Evolutionary conservation across 2,329 filamentous ascomycete genomes (phyloP), one percentile per base, ranked within the genome.

Genomic region (Claviceps citrina): DNA sequence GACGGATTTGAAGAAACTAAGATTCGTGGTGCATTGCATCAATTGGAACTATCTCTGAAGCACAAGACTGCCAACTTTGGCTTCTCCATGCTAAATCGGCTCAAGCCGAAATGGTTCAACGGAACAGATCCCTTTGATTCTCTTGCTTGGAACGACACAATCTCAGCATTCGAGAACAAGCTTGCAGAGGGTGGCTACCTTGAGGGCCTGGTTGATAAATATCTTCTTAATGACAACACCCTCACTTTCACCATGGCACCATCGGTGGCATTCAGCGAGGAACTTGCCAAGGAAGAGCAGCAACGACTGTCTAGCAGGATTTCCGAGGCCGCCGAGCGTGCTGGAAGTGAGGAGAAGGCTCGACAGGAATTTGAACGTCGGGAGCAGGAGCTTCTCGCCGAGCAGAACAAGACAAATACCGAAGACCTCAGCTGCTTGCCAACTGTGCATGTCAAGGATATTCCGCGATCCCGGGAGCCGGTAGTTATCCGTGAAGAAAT

Each of bases 31-130:
- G 82, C 93, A 46, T 70, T 98, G 40, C 91, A 98, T 58, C 89
- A 96, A 58, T 64, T 96, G 4, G 91, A 98, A 56, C 70, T 98
- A n/a, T 73, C 79, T 0, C 64, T 96, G 36, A 95, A 95, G 63
- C 86, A 98, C 64, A 96, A 96, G 67, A 95, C 86, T 1, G 84
- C 91, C 40, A 86, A 82, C 52, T 98, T 98, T 54, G 91, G 91
- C 12, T 84, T 95, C 70, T 79, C 80, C 15, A 73, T 96, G 39
- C 76, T 98, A 60, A 84, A 94, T 50, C 77, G 89, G 31, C 70
- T 95, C 7, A 84, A 93, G 55, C 81, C 85, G 2, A 80, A 82
- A 43, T 98, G 91, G 91, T 96, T 98, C 61, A 93, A 91, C 42
- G 91, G 89, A 5, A 78, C 86, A 3, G 84, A 96, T 56, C 89